phyloP scores from a whole-genome alignment of 768 basidiomycete genomes.

The Suillus weaverae region DNA sequence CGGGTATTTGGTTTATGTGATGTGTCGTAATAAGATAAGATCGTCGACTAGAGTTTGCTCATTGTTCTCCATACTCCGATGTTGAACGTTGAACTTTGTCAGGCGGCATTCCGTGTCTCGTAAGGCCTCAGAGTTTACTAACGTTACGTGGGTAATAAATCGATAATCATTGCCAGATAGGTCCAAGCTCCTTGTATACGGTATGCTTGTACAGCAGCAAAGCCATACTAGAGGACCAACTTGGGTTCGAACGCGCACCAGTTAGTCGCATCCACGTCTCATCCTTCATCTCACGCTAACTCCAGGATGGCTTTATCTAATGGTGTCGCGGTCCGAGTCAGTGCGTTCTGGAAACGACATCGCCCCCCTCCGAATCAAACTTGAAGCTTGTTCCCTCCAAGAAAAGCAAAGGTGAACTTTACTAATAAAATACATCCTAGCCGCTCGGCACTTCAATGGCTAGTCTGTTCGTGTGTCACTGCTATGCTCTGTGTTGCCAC shows the following conservation, averaged over 20 bases:
- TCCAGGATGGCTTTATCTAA: not conserved
- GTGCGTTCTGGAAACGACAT: not conserved
- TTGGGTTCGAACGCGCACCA: not conserved
- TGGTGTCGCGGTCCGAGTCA: not conserved
- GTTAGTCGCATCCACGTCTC: not conserved
- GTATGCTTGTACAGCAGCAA: not conserved
- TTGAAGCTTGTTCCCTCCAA: not conserved
- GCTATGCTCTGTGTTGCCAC: not conserved
- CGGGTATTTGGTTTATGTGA: not conserved
- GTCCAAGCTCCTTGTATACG: not conserved
- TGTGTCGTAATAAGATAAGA: not conserved
- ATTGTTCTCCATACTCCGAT: not conserved
- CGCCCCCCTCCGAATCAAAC: not conserved
- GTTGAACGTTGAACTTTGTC: not conserved
- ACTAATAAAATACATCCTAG: not conserved
- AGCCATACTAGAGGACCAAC: not conserved
- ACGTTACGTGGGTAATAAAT: not conserved
- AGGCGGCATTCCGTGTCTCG: slow-evolving; percentile 1
- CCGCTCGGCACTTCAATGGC: not conserved
- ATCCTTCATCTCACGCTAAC: not conserved
- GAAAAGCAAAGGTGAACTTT: not conserved
- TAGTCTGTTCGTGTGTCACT: not conserved
- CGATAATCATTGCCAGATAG: not conserved
- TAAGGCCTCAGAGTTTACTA: not conserved
- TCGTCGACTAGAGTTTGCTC: no score